Base-by-base conservation (phyloP, 2,329 filamentous ascomycete genomes). In the Alternaria angustiovoidea region DNA sequence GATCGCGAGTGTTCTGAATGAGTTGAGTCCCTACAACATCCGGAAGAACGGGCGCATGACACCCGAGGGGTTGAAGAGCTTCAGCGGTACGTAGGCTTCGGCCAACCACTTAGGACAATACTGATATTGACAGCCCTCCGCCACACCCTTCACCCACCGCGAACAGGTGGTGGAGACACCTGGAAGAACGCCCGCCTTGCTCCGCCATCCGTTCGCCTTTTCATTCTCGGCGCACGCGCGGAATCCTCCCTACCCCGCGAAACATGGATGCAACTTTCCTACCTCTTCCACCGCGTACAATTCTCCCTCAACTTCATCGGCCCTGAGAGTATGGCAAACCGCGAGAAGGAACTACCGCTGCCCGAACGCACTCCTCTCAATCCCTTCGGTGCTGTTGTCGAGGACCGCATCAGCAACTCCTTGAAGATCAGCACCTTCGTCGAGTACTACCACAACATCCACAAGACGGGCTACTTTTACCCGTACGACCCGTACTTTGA, bases 401-500 rank as follows among this genome's bases (percentile, higher is more conserved):
- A 99, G 81, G 94, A 96, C 78, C 89, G 94, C 53, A 86, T 99
- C 8, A 92, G 91, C 75, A 89, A 91, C 56, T 90, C 91, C 67
- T 89, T 98, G 88, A 99, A 99, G 83, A 96, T 99, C 74, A 95
- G 91, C 78, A 99, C 96, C 0, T 97, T 94, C 73, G 94, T 98
- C 52, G 95, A 99, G 71, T 97, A 99, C 82, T 99, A 96, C 82
- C 94, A 99, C 80, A 98, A 92, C 2, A 87, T 99, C 69, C 94
- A 99, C 81, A 88, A 93, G 76, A 91, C 94, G 0, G 91, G 93
- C 48, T 87, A 94, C 75, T 99, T 98, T 81, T 88, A 91, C 59
- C 95, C 96, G 0, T 97, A 96, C 76, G 95, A 99, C 76, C 95
- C 95, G 1, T 99, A 99, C 82, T 97, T 99, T 78, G 95, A 99